Base-by-base conservation (phyloP, 108 stramenopile genomes). In the Schizochytrium sp. region DNA sequence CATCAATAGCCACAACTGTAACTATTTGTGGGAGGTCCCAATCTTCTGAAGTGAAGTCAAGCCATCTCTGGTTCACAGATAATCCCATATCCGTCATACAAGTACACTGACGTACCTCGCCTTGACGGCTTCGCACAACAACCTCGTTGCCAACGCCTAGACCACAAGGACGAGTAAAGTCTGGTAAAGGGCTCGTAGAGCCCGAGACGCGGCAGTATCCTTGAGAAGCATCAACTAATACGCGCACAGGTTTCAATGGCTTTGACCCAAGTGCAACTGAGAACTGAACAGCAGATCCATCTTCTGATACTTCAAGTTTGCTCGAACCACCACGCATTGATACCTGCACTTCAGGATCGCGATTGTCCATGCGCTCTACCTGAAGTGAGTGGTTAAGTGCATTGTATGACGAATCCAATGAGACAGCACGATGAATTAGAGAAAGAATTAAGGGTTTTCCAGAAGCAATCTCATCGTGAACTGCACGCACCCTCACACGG, bases 21-120 rank as follows among this genome's bases (percentile, higher is more conserved):
- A 83, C 76, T 13, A 83, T 53, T 42, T 83, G 76, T 19, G 3
- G 1, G 50, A 83, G 10, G 47, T 83, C 53, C 76, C 76, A 83
- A 53, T 83, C 53, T n/a, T 49, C 28, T 7, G 76, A 53, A 2
- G 76, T 83, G 3, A 83, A 83, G 7, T 12, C 10, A 15, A 69
- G 64, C 64, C 64, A 69, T 7, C 64, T 38, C 44, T 38, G 12
- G 28, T 15, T 38, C 28, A 44, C 7, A 44, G 15, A 13, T 8
- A 69, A 44, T 15, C 64, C 64, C 64, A 69, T 69, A 15, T 44
- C 64, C 19, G 28, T 0, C 64, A 69, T 69, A 44, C 64, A 69
- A 7, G 40, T 44, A 15, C 64, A 69, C 44, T 7, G 42, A 8
- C 2, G 59, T n/a, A n/a, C 19, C 17, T n/a, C 59, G 2, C 59